phyloP scores from a whole-genome alignment of 352 stramenopile species.

The Halophytophthora polymorphica region DNA sequence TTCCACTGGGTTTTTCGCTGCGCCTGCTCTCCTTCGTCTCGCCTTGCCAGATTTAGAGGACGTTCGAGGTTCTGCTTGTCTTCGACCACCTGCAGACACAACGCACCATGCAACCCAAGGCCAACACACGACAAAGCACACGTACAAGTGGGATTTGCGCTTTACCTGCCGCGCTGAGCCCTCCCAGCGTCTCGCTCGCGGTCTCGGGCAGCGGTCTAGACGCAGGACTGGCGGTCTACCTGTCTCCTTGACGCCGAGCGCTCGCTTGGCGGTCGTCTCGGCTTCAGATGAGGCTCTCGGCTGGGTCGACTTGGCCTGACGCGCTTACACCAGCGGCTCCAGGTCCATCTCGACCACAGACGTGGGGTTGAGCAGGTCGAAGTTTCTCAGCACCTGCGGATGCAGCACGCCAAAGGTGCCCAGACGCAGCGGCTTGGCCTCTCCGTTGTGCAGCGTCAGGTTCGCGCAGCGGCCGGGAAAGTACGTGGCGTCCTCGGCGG shows the following conservation, averaged over 20 bases:
- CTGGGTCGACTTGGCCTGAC: constrained; percentile 12
- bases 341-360: constrained; percentile 98
- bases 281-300: constrained; percentile 11
- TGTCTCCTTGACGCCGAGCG: constrained; percentile 6
- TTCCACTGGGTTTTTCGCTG: constrained; percentile 6
- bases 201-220: not conserved
- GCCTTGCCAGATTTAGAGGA: not conserved
- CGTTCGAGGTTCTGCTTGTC: too few species aligned
- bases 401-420: constrained; percentile 98
- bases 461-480: constrained; percentile 96
- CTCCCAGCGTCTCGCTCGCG: not conserved
- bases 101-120: constrained; percentile 4
- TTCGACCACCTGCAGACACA: not conserved
- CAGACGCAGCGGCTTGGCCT: constrained; percentile 70
- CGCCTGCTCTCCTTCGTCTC: not conserved
- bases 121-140: constrained; percentile 17
- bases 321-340: constrained; percentile 92
- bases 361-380: constrained; percentile 96
- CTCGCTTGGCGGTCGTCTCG: constrained; percentile 4
- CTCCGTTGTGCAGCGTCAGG: constrained; percentile 89
- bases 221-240: constrained; percentile 20
- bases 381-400: constrained; percentile 96
- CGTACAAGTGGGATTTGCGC: constrained; percentile 23
- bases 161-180: constrained; percentile 17
- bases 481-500: constrained; percentile 80